Conservation (phyloP, 2,329 filamentous ascomycete genomes). For the Colletotrichum euphorbiae region DNA sequence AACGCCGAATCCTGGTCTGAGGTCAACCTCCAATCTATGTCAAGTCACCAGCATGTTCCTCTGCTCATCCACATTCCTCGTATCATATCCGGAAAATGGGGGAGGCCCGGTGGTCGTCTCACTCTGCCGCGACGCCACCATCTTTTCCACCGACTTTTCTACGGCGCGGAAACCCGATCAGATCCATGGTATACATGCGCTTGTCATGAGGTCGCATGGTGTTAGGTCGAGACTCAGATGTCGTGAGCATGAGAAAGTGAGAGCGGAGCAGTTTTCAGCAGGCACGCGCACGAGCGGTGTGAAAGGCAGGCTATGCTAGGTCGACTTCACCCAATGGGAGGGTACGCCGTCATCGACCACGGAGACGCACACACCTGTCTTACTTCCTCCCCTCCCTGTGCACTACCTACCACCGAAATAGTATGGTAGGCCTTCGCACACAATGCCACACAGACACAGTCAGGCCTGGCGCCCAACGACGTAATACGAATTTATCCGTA, state of each 20-base stretch:
- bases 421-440: background rate
- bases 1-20: too few species aligned
- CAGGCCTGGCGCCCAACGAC: background rate
- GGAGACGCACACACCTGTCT: slow-evolving; percentile 17
- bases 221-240: slow-evolving; percentile 4
- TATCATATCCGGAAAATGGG: background rate
- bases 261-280: background rate
- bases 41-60: background rate
- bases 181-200: background rate
- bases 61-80: background rate
- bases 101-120: background rate
- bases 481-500: background rate
- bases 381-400: background rate
- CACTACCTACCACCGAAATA: slow-evolving; percentile 8
- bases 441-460: background rate
- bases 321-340: background rate
- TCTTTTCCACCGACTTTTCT: background rate
- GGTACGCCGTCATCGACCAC: slow-evolving; percentile 11
- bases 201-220: slow-evolving; percentile 2
- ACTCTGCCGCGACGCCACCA: background rate
- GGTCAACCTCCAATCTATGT: background rate
- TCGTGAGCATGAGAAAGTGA: background rate
- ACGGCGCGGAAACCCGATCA: background rate
- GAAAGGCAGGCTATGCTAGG: background rate
- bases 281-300: slow-evolving; percentile 6